Evolutionary conservation across 345 rosid genomes (phyloP), one percentile per base, ranked within the genome.

Genomic region (Hibiscus tridactylites): DNA sequence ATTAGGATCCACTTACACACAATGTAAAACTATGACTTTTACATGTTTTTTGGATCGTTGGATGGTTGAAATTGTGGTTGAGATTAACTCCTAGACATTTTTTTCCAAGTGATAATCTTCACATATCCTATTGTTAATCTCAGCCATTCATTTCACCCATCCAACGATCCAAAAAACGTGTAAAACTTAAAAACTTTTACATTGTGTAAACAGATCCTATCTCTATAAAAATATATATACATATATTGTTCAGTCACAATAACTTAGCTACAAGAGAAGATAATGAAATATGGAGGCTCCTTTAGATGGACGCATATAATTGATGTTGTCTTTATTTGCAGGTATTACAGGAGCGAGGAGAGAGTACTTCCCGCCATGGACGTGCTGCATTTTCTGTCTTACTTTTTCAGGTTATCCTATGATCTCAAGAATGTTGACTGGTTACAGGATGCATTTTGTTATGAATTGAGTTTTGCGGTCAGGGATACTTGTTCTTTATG

Each of bases 351-450:
- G 99, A 95, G 83, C 86, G 99, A 61, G 97, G 97, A 65, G 99
- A 95, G 88, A 95, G 97, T 81, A 95, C 97, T 77, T 95, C 97
- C 6, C 96, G 97, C 61, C 99, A 95, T 90, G 99, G 99, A 63
- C 97, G 99, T 44, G 99, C 99, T 71, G 87, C 99, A 76, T 92
- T 95, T 82, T 95, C 97, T 50, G 99, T 92, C 82, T 81, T 95
- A 81, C 96, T 95, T 66, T 95, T 95, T 78, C 99, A 95, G 97
- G 99, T 91, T 56, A 69, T 67, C 79, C 75, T 70, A 53, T 58
- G 52, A 59, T 70, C 33, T 72, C 10, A 19, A 53, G 1, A 54
- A 52, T 53, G 42, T 17, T 17, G 8, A 42, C 56, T 68, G 60
- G 49, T 42, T 17, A 54, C 54, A 52, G n/a, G 24, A 61, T 28